These are phyloP conservation scores for Metschnikowia sp. DNA, from an alignment of 805 yeast species.

Conservation along the genomic window DNA sequence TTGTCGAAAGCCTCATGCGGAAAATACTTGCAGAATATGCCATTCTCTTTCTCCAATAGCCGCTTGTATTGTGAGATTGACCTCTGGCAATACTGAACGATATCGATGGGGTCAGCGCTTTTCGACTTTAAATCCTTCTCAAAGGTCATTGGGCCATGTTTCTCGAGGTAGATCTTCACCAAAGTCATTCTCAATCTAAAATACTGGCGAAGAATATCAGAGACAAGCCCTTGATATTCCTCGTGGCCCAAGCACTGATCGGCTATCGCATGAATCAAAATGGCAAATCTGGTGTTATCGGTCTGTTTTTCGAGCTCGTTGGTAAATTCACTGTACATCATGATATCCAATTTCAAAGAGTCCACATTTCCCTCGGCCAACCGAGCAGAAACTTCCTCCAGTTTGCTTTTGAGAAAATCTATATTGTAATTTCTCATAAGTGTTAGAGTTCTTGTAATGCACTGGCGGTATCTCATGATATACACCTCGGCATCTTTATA, in stretches of 20 bases:
- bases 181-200: conserved; percentile 54
- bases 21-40: conserved; percentile 56
- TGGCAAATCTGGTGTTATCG: conserved; percentile 13
- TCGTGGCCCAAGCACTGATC: conserved; percentile 26
- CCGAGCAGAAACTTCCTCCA: conserved; percentile 4
- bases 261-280: conserved; percentile 11
- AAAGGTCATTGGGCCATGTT: conserved; percentile 27
- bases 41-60: conserved; percentile 57
- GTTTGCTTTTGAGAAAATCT: conserved; percentile 33
- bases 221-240: conserved; percentile 63
- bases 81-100: conserved; percentile 58
- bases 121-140: neutral
- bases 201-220: conserved; percentile 64
- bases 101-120: conserved; percentile 17
- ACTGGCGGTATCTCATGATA: conserved; percentile 71
- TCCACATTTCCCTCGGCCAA: conserved; percentile 4
- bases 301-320: conserved; percentile 16
- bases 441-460: conserved; percentile 77
- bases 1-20: conserved; percentile 3
- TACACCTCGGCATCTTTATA: conserved; percentile 71
- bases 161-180: conserved; percentile 37
- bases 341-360: conserved; percentile 14
- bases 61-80: conserved; percentile 59
- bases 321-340: conserved; percentile 18
- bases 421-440: conserved; percentile 66